Evolutionary conservation across 176 grass and related monocot genomes (phyloP).

Genomic region (Musa itinerans): DNA sequence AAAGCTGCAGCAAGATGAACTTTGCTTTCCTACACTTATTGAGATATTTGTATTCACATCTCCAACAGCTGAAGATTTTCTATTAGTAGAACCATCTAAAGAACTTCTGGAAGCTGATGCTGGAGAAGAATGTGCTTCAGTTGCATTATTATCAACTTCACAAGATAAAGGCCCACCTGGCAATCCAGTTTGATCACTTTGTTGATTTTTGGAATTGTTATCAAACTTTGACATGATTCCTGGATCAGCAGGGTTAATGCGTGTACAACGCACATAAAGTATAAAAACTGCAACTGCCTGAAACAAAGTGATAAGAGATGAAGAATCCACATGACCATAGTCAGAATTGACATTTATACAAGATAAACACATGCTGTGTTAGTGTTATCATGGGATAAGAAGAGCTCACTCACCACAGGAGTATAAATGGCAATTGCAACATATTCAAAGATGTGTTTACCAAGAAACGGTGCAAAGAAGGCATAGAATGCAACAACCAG

Average conservation of each 20-base stretch:
- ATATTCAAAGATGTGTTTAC: constrained; percentile 60
- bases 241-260: constrained; percentile 97
- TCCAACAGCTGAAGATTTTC: constrained; percentile 37
- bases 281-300: constrained; percentile 90
- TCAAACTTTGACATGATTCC: constrained; percentile 96
- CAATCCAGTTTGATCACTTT: constrained; percentile 32
- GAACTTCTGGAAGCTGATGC: constrained; percentile 64
- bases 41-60: constrained; percentile 28
- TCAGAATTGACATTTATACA: neutral
- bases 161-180: constrained; percentile 34
- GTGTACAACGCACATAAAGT: constrained; percentile 91
- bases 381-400: neutral
- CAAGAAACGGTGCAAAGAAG: constrained; percentile 93
- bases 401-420: constrained; percentile 60
- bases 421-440: constrained; percentile 63
- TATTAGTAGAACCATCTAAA: constrained; percentile 47
- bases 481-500: constrained; percentile 96
- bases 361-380: neutral
- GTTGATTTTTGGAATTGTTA: constrained; percentile 51
- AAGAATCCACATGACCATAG: neutral
- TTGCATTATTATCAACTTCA: constrained; percentile 40
- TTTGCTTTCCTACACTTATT: constrained; percentile 35
- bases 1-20: constrained; percentile 58
- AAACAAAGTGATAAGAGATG: constrained; percentile 5
- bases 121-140: constrained; percentile 42